phyloP scores from a whole-genome alignment of 257 asterid species.

The Anisodus tanguticus region DNA sequence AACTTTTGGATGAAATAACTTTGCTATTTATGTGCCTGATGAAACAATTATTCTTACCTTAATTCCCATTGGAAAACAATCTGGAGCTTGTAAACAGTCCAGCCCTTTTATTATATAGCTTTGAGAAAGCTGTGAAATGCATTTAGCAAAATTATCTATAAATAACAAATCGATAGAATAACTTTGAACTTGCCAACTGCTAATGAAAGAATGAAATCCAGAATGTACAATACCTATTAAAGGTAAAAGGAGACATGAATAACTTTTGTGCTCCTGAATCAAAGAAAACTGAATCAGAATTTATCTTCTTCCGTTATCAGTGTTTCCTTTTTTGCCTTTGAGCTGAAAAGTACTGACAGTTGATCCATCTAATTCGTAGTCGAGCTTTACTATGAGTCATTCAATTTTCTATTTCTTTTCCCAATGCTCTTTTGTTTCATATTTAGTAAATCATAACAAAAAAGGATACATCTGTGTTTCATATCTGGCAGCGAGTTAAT shows the following conservation, averaged over 20 bases:
- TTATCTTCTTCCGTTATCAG: not conserved
- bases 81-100: not conserved
- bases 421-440: not conserved
- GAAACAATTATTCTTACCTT: not conserved
- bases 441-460: not conserved
- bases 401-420: not conserved
- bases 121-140: not conserved
- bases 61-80: not conserved
- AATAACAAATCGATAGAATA: not conserved
- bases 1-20: not conserved
- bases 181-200: not conserved
- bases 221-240: not conserved
- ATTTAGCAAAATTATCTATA: not conserved
- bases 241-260: not conserved
- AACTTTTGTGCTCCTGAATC: not conserved
- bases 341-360: not conserved
- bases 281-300: not conserved
- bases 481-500: not conserved
- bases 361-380: not conserved
- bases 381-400: not conserved
- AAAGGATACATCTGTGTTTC: not conserved
- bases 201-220: slow-evolving; percentile 3
- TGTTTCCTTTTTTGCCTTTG: not conserved
- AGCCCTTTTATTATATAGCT: not conserved
- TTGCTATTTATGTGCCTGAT: not conserved